Evolutionary conservation across 106 monocot species (phyloP), one percentile per base, ranked within the genome.

Genomic region (Amphibolis antarctica): DNA sequence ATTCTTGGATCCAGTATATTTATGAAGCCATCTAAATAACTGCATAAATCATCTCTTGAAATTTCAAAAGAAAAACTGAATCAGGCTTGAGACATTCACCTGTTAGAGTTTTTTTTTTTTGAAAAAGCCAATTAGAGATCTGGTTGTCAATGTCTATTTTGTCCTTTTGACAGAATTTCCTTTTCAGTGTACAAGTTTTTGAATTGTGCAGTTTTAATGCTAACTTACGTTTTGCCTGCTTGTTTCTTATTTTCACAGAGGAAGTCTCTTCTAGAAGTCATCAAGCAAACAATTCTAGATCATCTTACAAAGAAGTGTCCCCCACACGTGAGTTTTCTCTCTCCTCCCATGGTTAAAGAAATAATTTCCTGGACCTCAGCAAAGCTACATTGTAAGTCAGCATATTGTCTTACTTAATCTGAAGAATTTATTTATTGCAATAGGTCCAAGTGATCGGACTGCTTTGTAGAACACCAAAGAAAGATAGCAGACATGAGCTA

Each of bases 381-480:
- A 36, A 36, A 36, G 7, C 36, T 4, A 36, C 36, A 4, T 36
- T 36, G 7, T n/a, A 36, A 36, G 36, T 36, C 4, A 36, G n/a
- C 36, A 36, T 36, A 36, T 23, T 74, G 18, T 17, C 14, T 19
- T 9, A 30, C 28, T 44, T 48, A n/a, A 48, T 23, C 46, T 18
- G 20, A 6, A n/a, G 28, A 20, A 26, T 60, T 75, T 42, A 4
- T 55, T 25, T 23, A 27, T 55, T 55, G 55, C 20, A 24, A 66
- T 68, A 94, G 94, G 94, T 94, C 55, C 94, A 94, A 82, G 94
- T 94, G 60, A 78, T 94, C 71, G 94, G 94, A 25, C 77, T 94
- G 30, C 89, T 94, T 73, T 94, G 94, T 44, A 78, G 83, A 77
- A 94, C 94, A 47, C 88, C 86, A 24, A 26, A 69, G 28, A 94